Conservation (phyloP, 257 asterid species). For the Phtheirospermum japonicum region DNA sequence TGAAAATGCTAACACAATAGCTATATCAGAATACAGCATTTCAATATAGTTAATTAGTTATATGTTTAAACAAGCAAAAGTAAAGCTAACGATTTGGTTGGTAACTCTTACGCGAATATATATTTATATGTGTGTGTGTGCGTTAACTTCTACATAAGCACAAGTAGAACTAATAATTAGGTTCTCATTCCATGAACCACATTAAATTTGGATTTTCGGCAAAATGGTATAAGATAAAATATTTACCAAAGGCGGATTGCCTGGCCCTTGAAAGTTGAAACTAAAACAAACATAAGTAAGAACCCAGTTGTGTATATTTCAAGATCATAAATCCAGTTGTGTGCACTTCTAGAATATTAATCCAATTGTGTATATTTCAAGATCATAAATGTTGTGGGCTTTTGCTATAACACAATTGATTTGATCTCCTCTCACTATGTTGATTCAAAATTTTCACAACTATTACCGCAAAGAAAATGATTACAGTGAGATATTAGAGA, state of each 20-base stretch:
- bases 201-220: slow-evolving; percentile 7
- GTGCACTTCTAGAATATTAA: neutral
- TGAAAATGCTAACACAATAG: slow-evolving; percentile 2
- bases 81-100: neutral
- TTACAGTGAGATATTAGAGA: neutral
- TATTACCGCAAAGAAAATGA: neutral
- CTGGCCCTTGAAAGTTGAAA: neutral
- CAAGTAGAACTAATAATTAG: neutral
- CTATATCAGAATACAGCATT: neutral
- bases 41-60: neutral
- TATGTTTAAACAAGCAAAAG: neutral
- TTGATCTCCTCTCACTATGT: neutral
- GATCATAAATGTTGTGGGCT: neutral
- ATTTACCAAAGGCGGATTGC: neutral
- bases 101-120: neutral
- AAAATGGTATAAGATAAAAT: neutral
- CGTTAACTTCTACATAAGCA: neutral
- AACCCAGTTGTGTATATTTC: too few species aligned
- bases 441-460: neutral
- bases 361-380: neutral
- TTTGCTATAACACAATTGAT: neutral
- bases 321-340: neutral
- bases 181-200: neutral
- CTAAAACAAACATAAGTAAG: too few species aligned
- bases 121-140: too few species aligned